Percentiles rank a stretch among this genome's conserved stretches.
Conservation (phyloP, 345 rosid genomes). For the Excoecaria agallocha region DNA sequence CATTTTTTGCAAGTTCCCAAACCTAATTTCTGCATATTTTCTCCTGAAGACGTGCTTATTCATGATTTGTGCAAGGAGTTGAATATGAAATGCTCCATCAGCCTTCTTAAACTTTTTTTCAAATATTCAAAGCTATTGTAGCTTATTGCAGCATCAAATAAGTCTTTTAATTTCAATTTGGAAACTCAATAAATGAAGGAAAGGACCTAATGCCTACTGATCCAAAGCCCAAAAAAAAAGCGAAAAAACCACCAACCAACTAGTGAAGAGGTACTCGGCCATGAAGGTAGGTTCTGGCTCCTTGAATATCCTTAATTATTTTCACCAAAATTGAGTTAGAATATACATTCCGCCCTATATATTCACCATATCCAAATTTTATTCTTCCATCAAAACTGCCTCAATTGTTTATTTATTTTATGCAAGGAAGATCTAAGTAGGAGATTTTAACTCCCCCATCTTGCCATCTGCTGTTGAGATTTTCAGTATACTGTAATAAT, state of each 20-base stretch:
- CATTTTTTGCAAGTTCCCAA: neutral
- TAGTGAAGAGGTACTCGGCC: neutral
- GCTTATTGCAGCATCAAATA: neutral
- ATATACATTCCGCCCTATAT: neutral
- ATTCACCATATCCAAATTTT: neutral
- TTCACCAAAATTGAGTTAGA: neutral
- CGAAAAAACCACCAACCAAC: neutral
- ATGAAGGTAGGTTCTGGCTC: neutral
- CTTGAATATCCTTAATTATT: neutral
- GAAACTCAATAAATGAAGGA: neutral
- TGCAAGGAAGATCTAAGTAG: neutral
- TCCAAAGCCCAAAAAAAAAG: neutral
- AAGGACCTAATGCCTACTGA: neutral
- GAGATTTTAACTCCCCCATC: neutral
- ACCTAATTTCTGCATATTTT: neutral
- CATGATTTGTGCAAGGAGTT: neutral
- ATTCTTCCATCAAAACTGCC: neutral
- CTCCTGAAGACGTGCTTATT: neutral
- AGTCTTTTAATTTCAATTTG: neutral
- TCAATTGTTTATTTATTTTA: neutral
- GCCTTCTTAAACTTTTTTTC: neutral
- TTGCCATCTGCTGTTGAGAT: neutral
- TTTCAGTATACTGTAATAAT: neutral
- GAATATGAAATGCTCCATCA: neutral
- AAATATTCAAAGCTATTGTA: neutral